Conservation (phyloP, 345 rosid genomes). For the Acer negundo region DNA sequence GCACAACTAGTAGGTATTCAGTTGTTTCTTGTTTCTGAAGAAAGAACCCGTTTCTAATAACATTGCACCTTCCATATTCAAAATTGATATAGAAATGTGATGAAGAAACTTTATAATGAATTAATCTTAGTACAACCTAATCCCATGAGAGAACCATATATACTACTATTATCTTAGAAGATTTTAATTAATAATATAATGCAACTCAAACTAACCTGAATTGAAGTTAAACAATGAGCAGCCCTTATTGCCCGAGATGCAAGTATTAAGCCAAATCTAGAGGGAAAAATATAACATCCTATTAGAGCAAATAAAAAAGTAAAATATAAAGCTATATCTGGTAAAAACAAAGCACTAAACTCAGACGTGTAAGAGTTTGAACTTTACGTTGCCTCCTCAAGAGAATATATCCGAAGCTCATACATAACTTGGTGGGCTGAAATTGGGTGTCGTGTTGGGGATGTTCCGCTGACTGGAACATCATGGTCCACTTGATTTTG, state of each 20-base stretch:
- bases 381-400: constrained; percentile 61
- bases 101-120: not conserved
- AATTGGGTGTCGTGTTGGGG: constrained; percentile 61
- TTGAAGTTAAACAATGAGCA: constrained; percentile 71
- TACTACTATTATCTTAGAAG: not conserved
- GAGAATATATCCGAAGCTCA: constrained; percentile 62
- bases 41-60: not conserved
- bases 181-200: not conserved
- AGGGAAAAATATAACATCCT: constrained; percentile 9
- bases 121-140: not conserved
- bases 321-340: not conserved
- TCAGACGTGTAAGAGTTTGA: constrained; percentile 19
- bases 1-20: not conserved
- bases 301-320: not conserved
- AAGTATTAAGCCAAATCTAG: constrained; percentile 66
- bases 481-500: constrained; percentile 35
- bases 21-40: not conserved
- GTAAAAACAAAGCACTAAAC: not conserved
- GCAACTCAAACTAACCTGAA: constrained; percentile 47
- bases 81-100: not conserved
- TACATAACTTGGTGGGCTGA: constrained; percentile 50
- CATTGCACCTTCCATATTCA: not conserved
- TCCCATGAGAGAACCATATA: not conserved
- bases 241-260: constrained; percentile 76
- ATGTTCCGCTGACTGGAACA: constrained; percentile 37